Base-by-base conservation (phyloP, 2,329 filamentous ascomycete genomes). In the Macroventuria anomochaeta region DNA sequence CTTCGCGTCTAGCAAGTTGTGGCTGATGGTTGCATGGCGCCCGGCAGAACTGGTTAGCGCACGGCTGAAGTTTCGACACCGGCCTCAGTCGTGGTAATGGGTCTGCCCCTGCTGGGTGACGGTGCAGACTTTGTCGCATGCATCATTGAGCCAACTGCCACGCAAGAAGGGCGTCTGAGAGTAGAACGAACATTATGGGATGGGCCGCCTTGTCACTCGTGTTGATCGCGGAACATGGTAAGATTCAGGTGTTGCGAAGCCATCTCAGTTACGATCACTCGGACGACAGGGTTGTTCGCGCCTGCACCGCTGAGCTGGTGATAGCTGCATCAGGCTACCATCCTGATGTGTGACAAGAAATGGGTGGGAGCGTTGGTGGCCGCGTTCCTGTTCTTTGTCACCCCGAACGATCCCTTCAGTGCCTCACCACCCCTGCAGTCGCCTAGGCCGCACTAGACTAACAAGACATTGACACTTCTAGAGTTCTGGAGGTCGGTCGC, bases 21-120 rank as follows among this genome's bases (percentile, higher is more conserved):
- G 57, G 63, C 57, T 58, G 58, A 59, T 58, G 57, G 44, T 33
- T 49, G 51, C 51, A 49, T 54, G 44, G 46, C 33, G 34, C 29
- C 33, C 33, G 28, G 39, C 51, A 44, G 12, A 54, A 54, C 10
- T 46, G 42, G 51, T 48, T 54, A 54, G 51, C 40, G 32, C 34
- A 47, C 51, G 43, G 51, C 51, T 38, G 51, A 41, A 44, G 29
- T 48, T 38, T 46, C 34, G 50, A 53, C 50, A 39, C 50, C 34
- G 52, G 51, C 44, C 51, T 49, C 33, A 39, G 29, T 48, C 29
- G 28, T 55, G 46, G 46, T 49, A 46, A 55, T 46, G 34, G 46
- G 46, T 50, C 41, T 39, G 36, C 40, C 31, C 46, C 53, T 41
- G 41, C 53, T 55, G 53, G 49, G 23, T 48, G 29, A 55, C 28